Evolutionary conservation across 2,329 filamentous ascomycete species (phyloP), one percentile per base, ranked within the genome.

Genomic region (Cadophora luteo-olivacea): DNA sequence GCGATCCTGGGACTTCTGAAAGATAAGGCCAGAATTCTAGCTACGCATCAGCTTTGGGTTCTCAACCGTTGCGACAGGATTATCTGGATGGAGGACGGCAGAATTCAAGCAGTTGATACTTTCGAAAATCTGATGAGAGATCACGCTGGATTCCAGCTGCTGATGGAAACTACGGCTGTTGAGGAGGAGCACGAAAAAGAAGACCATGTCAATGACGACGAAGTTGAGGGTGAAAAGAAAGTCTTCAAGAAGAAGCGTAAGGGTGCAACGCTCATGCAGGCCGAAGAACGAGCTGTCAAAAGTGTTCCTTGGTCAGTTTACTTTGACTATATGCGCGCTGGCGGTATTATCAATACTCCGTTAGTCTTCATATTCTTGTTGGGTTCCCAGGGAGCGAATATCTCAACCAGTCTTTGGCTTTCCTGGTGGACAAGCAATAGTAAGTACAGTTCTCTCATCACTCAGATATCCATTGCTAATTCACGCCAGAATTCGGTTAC

Each of bases 31-130:
- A 87, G 96, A 24, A 91, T 98, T 41, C 84, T 99, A 38, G 96
- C 95, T 0, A 99, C 96, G 0, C 96, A 99, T 79, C 95, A 98
- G 79, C 87, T 98, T 16, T 96, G 97, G 84, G 94, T 98, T 6
- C 86, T 98, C 6, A 94, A 87, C 77, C 90, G 94, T 41, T 97
- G 94, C 75, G 95, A 98, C 78, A 87, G 95, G 41, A 95, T 98
- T 72, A 89, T 98, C 61, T 94, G 94, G 89, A 94, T 99, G 88
- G 92, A 97, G 66, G 89, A 90, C 19, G 96, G 96, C 55, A 88
- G 85, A 65, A 92, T 98, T 65, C 88, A 92, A 78, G 93, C 94
- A 4, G 84, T 97, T 49, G 94, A 96, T 73, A 97, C 94, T 0
- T 98, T 95, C 75, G 89, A 92, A 41, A 94, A 97, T 68, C 85